Percentiles rank a stretch among this genome's conserved stretches.
phyloP scores from a whole-genome alignment of 164 flowering plant species.

The Cinnamomum micranthum region DNA sequence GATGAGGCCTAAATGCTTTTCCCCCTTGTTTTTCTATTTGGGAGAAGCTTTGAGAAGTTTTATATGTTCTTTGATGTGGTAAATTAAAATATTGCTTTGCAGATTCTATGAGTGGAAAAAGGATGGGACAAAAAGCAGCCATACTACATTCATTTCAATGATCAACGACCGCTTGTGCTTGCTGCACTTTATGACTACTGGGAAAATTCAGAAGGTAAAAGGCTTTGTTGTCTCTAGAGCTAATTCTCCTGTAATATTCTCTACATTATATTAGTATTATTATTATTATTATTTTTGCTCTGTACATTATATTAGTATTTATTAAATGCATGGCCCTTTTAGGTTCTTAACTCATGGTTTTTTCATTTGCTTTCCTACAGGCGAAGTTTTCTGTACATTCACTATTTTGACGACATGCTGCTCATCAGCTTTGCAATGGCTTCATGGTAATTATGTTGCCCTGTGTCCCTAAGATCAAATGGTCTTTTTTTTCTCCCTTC shows the following conservation, averaged over 20 bases:
- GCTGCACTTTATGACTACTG: conserved; percentile 94
- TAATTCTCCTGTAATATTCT: not conserved
- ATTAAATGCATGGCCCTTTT: not conserved
- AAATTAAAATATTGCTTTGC: conserved; percentile 7
- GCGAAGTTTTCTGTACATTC: conserved; percentile 65
- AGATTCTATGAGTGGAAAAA: conserved; percentile 98
- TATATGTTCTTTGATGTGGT: not conserved
- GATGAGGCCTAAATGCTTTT: too few relatives aligned
- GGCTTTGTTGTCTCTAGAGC: not conserved
- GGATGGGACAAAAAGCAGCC: conserved; percentile 90
- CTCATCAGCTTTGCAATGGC: conserved; percentile 73
- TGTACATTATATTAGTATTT: not conserved
- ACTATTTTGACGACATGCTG: conserved; percentile 77
- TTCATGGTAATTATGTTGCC: conserved; percentile 53
- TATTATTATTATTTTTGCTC: not conserved
- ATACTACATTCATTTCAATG: conserved; percentile 78
- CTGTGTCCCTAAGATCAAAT: not conserved
- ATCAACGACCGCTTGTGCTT: conserved; percentile 76
- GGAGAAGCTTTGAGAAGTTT: not conserved
- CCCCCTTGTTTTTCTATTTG: not conserved
- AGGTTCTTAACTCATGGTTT: not conserved
- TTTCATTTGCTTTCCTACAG: conserved; percentile 33
- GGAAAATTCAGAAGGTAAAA: conserved; percentile 68
- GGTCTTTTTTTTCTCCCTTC: not conserved
- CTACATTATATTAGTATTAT: not conserved